Evolutionary conservation across 1,139 yeast genomes (phyloP).

Genomic region (Pichia cactophila): DNA sequence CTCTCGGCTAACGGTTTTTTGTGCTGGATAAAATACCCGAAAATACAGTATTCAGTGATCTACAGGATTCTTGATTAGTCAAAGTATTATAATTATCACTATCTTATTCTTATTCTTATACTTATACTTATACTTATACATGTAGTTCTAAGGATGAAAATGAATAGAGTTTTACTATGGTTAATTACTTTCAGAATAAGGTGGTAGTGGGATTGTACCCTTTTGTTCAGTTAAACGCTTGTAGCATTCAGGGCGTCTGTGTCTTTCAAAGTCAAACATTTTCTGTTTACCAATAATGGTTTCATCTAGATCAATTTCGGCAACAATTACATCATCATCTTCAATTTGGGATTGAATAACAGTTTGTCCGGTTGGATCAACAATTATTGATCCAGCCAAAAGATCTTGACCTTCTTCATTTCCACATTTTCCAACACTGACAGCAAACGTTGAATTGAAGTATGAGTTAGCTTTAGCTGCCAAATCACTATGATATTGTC

Average conservation of each 20-base stretch:
- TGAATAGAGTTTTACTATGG: no score
- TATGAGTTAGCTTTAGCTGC: slow-evolving; percentile 30
- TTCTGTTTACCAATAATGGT: slow-evolving; percentile 30
- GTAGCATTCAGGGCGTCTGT: slow-evolving; percentile 28
- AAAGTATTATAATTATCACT: no score
- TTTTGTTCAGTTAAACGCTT: slow-evolving; percentile 13
- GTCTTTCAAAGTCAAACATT: slow-evolving; percentile 32
- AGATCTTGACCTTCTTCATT: slow-evolving; percentile 31
- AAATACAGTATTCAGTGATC: no score
- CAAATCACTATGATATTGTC: slow-evolving; percentile 30
- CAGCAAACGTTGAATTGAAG: slow-evolving; percentile 30
- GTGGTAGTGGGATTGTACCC: slow-evolving; percentile 10
- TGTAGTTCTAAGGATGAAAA: no score
- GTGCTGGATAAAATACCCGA: no score
- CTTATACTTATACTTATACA: no score
- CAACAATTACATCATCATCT: slow-evolving; percentile 29
- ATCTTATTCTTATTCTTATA: no score
- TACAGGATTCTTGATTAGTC: no score
- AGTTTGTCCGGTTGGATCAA: slow-evolving; percentile 29
- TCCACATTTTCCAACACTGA: slow-evolving; percentile 31
- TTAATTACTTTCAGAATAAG: neutral
- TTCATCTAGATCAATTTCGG: slow-evolving; percentile 30
- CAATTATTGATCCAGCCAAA: slow-evolving; percentile 31
- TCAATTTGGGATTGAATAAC: slow-evolving; percentile 29
- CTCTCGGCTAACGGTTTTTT: no score